Base-by-base conservation (phyloP, 345 rosid species). In the Euclidium syriacum region DNA sequence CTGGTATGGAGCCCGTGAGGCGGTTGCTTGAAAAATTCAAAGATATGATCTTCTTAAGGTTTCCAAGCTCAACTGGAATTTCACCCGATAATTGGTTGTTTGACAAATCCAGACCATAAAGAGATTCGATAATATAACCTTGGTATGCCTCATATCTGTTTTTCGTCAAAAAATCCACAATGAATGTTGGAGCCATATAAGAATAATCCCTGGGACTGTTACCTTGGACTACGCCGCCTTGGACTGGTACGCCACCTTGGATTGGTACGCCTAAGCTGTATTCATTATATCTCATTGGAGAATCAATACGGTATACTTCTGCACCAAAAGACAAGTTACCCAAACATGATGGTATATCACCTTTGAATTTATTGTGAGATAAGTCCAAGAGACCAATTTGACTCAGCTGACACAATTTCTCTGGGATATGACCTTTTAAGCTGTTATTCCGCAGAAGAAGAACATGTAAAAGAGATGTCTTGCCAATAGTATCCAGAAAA, bases 391-490 rank as follows among this genome's bases (percentile, higher is more conserved):
- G 6, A 23, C 43, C 35, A 41, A 68, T 60, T 33, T 68, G 6
- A 30, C 30, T 16, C 15, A 68, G 50, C 15, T 59, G 67, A 7
- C 73, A 68, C 25, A 68, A 6, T 3, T 23, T 42, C 36, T 59
- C 79, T 1, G 90, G 73, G 65, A 88, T 74, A 38, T 40, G 59
- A 46, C 80, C 79, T 12, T 4, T 64, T 36, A 88, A 74, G 46
- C 62, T 70, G 60, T 88, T 88, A 0, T 82, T 80, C 34, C 85
- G 78, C 54, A 85, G 80, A 74, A 82, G 84, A 33, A 88, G 86
- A 57, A 79, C 77, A 59, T 79, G 76, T 46, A 84, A 80, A 53
- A 43, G 39, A 23, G 90, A 75, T 62, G 77, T 77, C 30, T 79
- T 76, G 4, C 77, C 87, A 20, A 82, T 66, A 67, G 75, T 84